phyloP scores from a whole-genome alignment of 306 rosid species.

The Trichosanthes cucumerina region DNA sequence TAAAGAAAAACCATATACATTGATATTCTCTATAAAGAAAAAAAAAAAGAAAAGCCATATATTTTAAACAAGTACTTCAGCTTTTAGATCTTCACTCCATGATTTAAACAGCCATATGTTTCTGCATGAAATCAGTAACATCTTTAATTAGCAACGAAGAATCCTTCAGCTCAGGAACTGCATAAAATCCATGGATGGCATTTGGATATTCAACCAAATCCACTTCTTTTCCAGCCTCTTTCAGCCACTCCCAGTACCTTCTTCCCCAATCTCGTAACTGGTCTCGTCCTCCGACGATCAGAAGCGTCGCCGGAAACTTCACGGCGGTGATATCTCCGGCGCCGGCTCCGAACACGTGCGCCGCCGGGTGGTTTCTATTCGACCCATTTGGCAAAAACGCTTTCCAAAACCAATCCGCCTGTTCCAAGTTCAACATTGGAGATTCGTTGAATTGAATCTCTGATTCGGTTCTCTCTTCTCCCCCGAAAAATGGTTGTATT shows the following conservation, averaged over 20 bases:
- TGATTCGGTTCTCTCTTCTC: constrained; percentile 18
- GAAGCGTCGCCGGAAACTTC: constrained; percentile 16
- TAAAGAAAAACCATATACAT: too few relatives aligned
- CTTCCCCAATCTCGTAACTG: constrained; percentile 20
- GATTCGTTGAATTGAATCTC: background rate
- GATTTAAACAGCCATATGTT: background rate
- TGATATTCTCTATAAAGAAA: too few relatives aligned
- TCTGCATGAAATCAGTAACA: constrained; percentile 8
- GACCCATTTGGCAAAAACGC: constrained; percentile 18
- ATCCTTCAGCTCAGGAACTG: background rate
- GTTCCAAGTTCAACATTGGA: background rate
- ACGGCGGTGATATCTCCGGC: constrained; percentile 8
- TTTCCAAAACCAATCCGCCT: constrained; percentile 21
- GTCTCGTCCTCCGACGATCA: constrained; percentile 18
- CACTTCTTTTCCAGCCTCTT: constrained; percentile 17
- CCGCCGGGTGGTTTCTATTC: constrained; percentile 16
- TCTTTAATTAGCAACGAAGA: background rate
- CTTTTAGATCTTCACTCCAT: too few relatives aligned
- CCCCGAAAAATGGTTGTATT: constrained; percentile 25
- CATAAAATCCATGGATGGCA: constrained; percentile 17
- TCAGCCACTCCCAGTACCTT: constrained; percentile 23
- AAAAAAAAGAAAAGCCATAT: too few relatives aligned
- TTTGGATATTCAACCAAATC: constrained; percentile 16
- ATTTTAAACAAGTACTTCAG: too few relatives aligned
- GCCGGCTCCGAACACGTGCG: constrained; percentile 16